phyloP scores from a whole-genome alignment of 2,329 filamentous ascomycete genomes.

The Stemphylium lycopersici region DNA sequence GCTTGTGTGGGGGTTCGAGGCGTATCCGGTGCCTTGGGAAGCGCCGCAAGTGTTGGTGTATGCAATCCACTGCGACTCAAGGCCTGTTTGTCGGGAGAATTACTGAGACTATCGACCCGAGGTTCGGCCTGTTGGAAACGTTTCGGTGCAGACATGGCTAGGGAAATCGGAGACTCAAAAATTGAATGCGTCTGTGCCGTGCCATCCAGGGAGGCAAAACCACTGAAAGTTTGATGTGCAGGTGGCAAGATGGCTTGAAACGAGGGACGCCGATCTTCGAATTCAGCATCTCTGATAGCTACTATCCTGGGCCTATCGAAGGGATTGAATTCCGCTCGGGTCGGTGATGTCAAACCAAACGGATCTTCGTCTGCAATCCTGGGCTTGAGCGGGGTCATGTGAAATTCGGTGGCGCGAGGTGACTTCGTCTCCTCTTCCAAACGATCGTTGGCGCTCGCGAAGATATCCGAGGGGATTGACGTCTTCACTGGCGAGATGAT shows the following conservation, averaged over 20 bases:
- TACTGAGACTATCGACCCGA: constrained; percentile 36
- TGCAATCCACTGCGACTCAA: constrained; percentile 16
- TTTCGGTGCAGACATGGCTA: constrained; percentile 18
- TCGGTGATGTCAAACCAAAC: constrained; percentile 49
- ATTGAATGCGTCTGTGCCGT: constrained; percentile 38
- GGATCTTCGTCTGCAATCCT: constrained; percentile 43
- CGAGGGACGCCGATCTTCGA: constrained; percentile 40
- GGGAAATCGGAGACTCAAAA: constrained; percentile 16
- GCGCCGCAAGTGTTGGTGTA: constrained; percentile 7
- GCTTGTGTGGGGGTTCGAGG: constrained; percentile 22
- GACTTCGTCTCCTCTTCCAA: constrained; percentile 47
- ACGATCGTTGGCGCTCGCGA: constrained; percentile 32
- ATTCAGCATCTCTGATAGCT: constrained; percentile 22
- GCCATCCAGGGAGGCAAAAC: constrained; percentile 45
- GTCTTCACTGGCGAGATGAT: constrained; percentile 49
- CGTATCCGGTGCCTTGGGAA: constrained; percentile 23
- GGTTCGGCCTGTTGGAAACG: constrained; percentile 14
- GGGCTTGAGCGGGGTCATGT: constrained; percentile 47
- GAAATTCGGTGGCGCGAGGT: constrained; percentile 44
- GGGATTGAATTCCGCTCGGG: constrained; percentile 50
- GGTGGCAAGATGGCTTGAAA: constrained; percentile 47
- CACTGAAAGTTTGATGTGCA: constrained; percentile 41
- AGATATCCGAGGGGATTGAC: constrained; percentile 44
- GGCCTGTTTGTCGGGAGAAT: constrained; percentile 22
- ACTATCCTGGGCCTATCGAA: constrained; percentile 31